Base-by-base conservation (phyloP, 2,329 filamentous ascomycete genomes). In the Torrubiella hemipterigena region DNA sequence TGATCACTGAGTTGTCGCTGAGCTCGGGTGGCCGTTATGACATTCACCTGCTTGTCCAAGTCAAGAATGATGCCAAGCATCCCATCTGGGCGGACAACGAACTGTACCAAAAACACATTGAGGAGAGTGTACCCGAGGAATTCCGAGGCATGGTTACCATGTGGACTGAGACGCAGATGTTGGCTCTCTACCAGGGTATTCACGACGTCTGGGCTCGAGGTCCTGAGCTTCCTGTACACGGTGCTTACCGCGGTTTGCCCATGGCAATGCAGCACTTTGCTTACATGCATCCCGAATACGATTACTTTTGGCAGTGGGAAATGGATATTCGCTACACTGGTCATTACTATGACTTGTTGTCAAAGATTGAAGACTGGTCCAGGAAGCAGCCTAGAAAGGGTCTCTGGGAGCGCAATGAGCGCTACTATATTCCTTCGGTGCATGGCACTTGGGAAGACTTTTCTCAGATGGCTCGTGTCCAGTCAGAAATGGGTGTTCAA, bases 231-330 rank as follows among this genome's bases (percentile, higher is more conserved):
- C 81, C 83, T 2, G 76, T 94, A 1, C 87, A 96, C 51, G 87
- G 87, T 13, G 85, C 93, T 7, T 96, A 96, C 58, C 81, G 91
- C 31, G 87, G 84, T 33, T 73, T 91, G 8, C 85, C 86, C 46
- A 93, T 96, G 84, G 85, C 87, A 0, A 77, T 96, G 62, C 87
- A 95, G 49, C 82, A 89, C 54, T 96, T 96, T 51, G 83, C 87
- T 6, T 77, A 87, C 48, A 71, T 75, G 45, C 86, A 94, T 54
- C 81, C 83, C 2, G 86, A 93, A 52, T 94, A 87, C 48, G 84
- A 93, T 29, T 83, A 77, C 57, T 85, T 86, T 55, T 94, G 86
- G 86, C 83, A 93, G 42, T 93, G 86, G 83, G 86, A 94, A 54
- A 89, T 93, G 78, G 86, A 94, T 47, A 75, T 87, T 27, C 77